These are phyloP conservation scores for bread wheat (Triticum aestivum) DNA, from an alignment of 176 grass and related monocot species.

Conservation along the genomic window IWGSC_CS_RefSeq_v2.1 NC_057802.1:602114866-602115365, in stretches of 20 bases:
- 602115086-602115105: conserved; percentile 65
- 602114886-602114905: conserved; percentile 3
- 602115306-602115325: conserved; percentile 74
- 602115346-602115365: conserved; percentile 62
- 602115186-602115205: conserved; percentile 53
- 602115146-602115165: conserved; percentile 57
- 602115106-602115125: conserved; percentile 82
- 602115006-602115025: conserved; percentile 38
- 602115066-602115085: conserved; percentile 46
- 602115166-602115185: conserved; percentile 55
- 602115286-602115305: conserved; percentile 54
- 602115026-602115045: conserved; percentile 1
- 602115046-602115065: conserved; percentile 23
- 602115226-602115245: neutral
- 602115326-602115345: conserved; percentile 56
- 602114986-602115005: conserved; percentile 67
- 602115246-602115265: conserved; percentile 8
- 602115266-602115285: neutral
- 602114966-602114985: conserved; percentile 88
- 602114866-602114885: conserved; percentile 1
- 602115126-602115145: conserved; percentile 70
- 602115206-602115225: conserved; percentile 37
- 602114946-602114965: conserved; percentile 57
- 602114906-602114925: conserved; percentile 22
- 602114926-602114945: conserved; percentile 49